Evolutionary conservation across 179 eudicot species (phyloP).

Genomic region (Patellifolia procumbens): DNA sequence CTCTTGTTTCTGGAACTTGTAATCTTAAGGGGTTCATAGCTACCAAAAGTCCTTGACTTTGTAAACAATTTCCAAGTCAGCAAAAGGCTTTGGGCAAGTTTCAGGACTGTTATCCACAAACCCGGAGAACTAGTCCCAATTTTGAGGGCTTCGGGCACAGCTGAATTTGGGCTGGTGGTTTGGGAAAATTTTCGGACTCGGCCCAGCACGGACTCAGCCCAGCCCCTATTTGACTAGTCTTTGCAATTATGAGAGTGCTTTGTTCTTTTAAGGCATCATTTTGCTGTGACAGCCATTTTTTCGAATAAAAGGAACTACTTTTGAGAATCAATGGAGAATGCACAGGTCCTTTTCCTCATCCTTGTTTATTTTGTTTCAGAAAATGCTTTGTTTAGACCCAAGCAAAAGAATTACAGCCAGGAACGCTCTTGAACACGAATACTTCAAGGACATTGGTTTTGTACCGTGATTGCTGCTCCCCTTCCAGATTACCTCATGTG

Average conservation of each 20-base stretch:
- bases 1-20: background rate
- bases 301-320: too few species aligned
- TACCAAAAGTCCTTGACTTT: background rate
- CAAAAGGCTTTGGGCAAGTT: too few species aligned
- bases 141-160: too few species aligned
- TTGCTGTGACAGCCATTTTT: background rate
- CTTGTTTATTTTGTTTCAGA: slow-evolving; percentile 47
- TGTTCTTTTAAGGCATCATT: background rate
- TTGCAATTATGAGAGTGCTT: too few species aligned
- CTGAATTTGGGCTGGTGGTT: too few species aligned
- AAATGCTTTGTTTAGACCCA: slow-evolving; percentile 94
- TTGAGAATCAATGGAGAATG: background rate
- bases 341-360: background rate
- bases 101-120: too few species aligned
- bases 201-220: too few species aligned
- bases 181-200: too few species aligned
- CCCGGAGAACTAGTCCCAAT: too few species aligned
- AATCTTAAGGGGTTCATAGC: background rate
- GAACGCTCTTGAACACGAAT: slow-evolving; percentile 85
- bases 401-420: slow-evolving; percentile 91
- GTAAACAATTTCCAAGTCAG: background rate
- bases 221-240: too few species aligned
- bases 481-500: slow-evolving; percentile 24
- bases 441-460: slow-evolving; percentile 77
- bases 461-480: slow-evolving; percentile 52